A percentile compares a stretch with the other conserved stretches of the same genome.
Conservation (phyloP, 2,329 filamentous ascomycete genomes). For the Stachybotrys chartarum region DNA sequence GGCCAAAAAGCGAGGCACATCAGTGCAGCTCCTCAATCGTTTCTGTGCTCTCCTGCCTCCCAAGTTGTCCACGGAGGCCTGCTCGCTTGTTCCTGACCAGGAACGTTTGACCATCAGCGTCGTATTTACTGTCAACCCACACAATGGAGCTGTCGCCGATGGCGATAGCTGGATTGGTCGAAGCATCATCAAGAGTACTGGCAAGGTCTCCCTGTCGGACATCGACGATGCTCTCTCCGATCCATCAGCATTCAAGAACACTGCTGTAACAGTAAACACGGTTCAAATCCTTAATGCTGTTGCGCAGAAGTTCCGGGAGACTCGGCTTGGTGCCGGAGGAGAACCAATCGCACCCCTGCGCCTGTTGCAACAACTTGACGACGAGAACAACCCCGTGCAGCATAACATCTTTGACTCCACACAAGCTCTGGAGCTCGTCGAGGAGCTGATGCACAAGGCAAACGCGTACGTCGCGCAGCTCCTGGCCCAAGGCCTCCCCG, state of each 20-base stretch:
- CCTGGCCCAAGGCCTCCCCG: conserved; percentile 69
- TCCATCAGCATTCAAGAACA: conserved; percentile 52
- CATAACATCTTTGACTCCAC: conserved; percentile 94
- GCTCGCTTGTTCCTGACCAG: conserved; percentile 78
- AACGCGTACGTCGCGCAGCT: conserved; percentile 86
- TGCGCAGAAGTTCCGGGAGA: conserved; percentile 84
- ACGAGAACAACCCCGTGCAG: conserved; percentile 96
- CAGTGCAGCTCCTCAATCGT: conserved; percentile 89
- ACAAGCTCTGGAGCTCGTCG: conserved; percentile 82
- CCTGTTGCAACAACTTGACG: conserved; percentile 87
- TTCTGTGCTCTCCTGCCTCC: conserved; percentile 81
- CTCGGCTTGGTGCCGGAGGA: conserved; percentile 72
- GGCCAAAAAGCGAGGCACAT: conserved; percentile 94
- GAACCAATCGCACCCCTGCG: conserved; percentile 79
- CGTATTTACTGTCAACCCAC: conserved; percentile 81
- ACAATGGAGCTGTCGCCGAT: conserved; percentile 71
- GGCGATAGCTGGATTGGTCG: conserved; percentile 92
- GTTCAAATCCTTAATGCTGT: conserved; percentile 76
- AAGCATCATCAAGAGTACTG: conserved; percentile 84
- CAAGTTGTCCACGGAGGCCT: conserved; percentile 78
- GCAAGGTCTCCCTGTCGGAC: conserved; percentile 76
- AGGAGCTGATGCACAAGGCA: conserved; percentile 90
- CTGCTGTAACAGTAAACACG: conserved; percentile 63
- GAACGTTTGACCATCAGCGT: conserved; percentile 89
- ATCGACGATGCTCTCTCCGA: conserved; percentile 76